Base-by-base conservation (phyloP, 805 yeast species). In the Hyphopichia homilentoma region DNA sequence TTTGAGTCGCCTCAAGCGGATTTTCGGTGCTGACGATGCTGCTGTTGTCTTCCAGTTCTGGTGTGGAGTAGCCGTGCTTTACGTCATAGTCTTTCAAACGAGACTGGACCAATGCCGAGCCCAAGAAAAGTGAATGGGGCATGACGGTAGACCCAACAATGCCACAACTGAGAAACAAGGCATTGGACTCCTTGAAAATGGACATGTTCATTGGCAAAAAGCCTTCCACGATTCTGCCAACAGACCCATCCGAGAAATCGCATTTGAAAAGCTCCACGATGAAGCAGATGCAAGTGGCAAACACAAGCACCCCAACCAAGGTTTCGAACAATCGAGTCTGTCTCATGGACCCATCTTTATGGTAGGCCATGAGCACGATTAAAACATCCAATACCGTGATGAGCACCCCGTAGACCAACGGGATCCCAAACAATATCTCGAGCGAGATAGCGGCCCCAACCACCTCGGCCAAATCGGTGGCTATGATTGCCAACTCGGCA, bases 391-490 rank as follows among this genome's bases (percentile, higher is more conserved):
- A 52, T 1, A 88, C 81, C 0, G 97, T 88, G 22, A 88, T 54
- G 5, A 83, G 41, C 3, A 88, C 94, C 33, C 97, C 97, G 24
- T 70, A 57, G 1, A 79, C 52, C 35, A 88, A 64, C 1, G 96
- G 95, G 7, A 88, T 75, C 2, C 73, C 68, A 47, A 88, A 80
- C 17, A 88, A 55, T 38, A 88, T 85, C 44, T 85, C 79, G 32
- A 88, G 65, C 0, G 95, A 78, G 29, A 88, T 84, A 7, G 96
- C 96, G 3, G 95, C 83, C 2, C 97, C 97, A 6, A 88, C 90
- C 7, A 88, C 96, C 56, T 88, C 97, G 1, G 96, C 96, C 47
- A 88, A 62, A 54, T 88, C 97, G 0, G 97, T 88, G 7, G 95
- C 95, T 21, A 88, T 81, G 40, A 88, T 88, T 2, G 96, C 95